Conservation (phyloP, 345 rosid species). For the Geranium rotundifolium region DNA sequence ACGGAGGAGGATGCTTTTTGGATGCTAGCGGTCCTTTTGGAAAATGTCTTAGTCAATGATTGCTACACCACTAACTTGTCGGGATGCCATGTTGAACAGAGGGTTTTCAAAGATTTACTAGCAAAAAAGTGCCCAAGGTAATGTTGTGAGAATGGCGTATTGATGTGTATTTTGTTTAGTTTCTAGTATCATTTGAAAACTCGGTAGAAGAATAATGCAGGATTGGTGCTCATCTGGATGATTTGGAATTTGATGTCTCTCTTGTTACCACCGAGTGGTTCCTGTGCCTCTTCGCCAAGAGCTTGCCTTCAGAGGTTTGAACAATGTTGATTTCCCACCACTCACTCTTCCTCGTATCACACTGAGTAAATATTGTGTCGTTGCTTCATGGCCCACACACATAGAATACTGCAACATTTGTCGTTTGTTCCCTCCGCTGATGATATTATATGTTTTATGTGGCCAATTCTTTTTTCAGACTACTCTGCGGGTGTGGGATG, state of each 20-base stretch:
- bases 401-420: no score
- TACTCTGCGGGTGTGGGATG: conserved; percentile 95
- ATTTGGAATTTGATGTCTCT: conserved; percentile 84
- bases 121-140: conserved; percentile 80
- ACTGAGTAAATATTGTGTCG: no score
- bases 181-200: no score
- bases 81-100: conserved; percentile 97
- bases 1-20: conserved; percentile 99
- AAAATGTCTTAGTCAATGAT: conserved; percentile 88
- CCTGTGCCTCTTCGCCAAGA: conserved; percentile 94
- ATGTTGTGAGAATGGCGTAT: no score
- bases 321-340: not conserved
- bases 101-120: conserved; percentile 93
- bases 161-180: no score
- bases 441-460: conserved; percentile 1
- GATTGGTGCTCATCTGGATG: conserved; percentile 83
- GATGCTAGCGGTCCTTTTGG: conserved; percentile 96
- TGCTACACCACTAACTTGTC: conserved; percentile 89
- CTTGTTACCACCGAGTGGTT: conserved; percentile 99
- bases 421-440: not conserved
- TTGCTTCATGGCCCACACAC: no score
- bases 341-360: no score
- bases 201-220: conserved; percentile 28
- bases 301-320: conserved; percentile 96
- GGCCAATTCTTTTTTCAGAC: conserved; percentile 37